Percentiles rank a stretch among this genome's conserved stretches.
phyloP scores from a whole-genome alignment of 345 rosid species.

The Brassica incana region DNA sequence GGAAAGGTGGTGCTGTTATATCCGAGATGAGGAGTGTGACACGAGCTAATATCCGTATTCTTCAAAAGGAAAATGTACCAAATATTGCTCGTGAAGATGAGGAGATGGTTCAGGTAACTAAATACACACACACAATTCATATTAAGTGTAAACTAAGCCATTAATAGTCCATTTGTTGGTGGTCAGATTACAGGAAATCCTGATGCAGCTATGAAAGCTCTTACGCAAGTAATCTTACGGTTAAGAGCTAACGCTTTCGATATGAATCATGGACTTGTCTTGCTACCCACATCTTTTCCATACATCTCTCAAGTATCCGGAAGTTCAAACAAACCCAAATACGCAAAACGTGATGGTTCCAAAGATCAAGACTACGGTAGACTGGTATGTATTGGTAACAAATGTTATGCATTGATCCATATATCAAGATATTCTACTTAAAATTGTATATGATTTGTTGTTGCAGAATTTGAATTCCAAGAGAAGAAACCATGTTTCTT shows the following conservation, averaged over 20 bases:
- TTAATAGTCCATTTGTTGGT: not conserved
- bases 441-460: not conserved
- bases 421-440: not conserved
- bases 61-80: conserved; percentile 59
- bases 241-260: conserved; percentile 71
- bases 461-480: conserved; percentile 52
- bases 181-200: conserved; percentile 66
- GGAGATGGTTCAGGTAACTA: conserved; percentile 67
- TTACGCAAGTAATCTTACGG: conserved; percentile 56
- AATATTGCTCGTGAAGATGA: conserved; percentile 64
- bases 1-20: conserved; percentile 72
- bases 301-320: conserved; percentile 53
- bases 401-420: not conserved
- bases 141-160: not conserved
- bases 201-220: conserved; percentile 72
- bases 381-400: conserved; percentile 44
- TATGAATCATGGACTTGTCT: conserved; percentile 59
- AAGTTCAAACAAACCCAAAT: conserved; percentile 21
- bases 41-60: conserved; percentile 59
- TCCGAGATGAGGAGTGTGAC: conserved; percentile 70
- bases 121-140: not conserved
- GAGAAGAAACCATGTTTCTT: conserved; percentile 59
- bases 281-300: conserved; percentile 60
- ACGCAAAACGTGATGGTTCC: conserved; percentile 50
- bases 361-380: conserved; percentile 50